Evolutionary conservation across 1,284 basidiomycete species (phyloP).

Genomic region (Violaceomyces palustris): DNA sequence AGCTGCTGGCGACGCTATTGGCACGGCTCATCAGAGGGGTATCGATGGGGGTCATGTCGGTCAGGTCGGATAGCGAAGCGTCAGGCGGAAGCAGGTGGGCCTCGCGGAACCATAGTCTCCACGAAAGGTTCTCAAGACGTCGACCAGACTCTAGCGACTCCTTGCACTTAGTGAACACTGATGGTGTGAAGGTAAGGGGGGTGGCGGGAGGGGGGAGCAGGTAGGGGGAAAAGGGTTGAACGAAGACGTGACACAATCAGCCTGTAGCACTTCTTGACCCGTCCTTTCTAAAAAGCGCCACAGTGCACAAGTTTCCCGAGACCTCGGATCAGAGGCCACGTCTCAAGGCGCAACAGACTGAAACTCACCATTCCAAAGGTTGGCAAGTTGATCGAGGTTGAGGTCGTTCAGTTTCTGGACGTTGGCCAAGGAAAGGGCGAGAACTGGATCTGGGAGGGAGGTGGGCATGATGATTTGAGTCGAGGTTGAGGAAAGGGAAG

Average conservation of each 20-base stretch:
- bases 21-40: slow-evolving; percentile 33
- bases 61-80: slow-evolving; percentile 33
- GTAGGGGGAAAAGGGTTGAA: no score
- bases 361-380: slow-evolving; percentile 39
- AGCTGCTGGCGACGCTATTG: slow-evolving; percentile 32
- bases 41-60: slow-evolving; percentile 34
- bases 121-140: slow-evolving; percentile 76
- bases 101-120: slow-evolving; percentile 75
- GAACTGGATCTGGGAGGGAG: slow-evolving; percentile 33
- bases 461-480: slow-evolving; percentile 14
- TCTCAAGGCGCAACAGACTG: slow-evolving; percentile 3
- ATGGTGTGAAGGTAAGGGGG: background rate
- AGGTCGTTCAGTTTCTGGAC: slow-evolving; percentile 35
- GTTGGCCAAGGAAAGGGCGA: slow-evolving; percentile 38
- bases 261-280: no score
- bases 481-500: slow-evolving; percentile 1
- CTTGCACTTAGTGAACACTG: slow-evolving; percentile 80
- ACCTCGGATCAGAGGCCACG: no score
- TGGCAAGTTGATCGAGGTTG: slow-evolving; percentile 38
- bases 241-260: no score
- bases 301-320: no score
- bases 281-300: no score
- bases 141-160: slow-evolving; percentile 69
- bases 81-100: slow-evolving; percentile 40
- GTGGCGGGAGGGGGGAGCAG: background rate